Base-by-base conservation (phyloP, 768 basidiomycete species). In the Gymnopilus dilepis region DNA sequence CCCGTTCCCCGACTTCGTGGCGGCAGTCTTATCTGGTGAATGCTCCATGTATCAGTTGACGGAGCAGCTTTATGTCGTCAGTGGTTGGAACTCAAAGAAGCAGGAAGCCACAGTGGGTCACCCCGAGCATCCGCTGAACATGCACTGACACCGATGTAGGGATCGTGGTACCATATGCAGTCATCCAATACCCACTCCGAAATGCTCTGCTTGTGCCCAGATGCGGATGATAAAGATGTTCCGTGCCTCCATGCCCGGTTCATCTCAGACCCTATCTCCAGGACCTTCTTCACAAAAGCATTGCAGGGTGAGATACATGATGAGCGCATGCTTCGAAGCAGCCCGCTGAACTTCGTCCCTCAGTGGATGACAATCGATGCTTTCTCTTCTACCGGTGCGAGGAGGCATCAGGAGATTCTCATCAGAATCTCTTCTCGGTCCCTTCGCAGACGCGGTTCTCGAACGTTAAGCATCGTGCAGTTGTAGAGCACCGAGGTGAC, bases 51-150 rank as follows among this genome's bases (percentile, higher is more conserved):
- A 56, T 13, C 63, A 65, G 45, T 11, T 67, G 19, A 54, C 60
- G 24, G 54, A 55, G 13, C 43, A 41, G 4, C 34, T 65, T 5
- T 67, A 62, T 58, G 60, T 67, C 7, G 64, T 50, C 19, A 64
- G 62, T 34, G 66, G 63, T 4, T 67, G 66, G 66, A 56, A 59
- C 52, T 17, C 8, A 53, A 56, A 24, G 37, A 58, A 37, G n/a
- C 24, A 30, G 12, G 37, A 17, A n/a, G 31, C 42, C 6, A 67
- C 48, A 43, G 63, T 65, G 21, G 11, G 58, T 37, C 28, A 6
- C 15, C 8, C 11, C 4, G 34, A 45, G 43, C 41, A 43, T 54
- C 15, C 24, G 22, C 33, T 13, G n/a, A 7, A 17, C 34, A 11
- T 13, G 30, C 15, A 12, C 11, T 28, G 53, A 40, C 31, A 1